Evolutionary conservation across 768 basidiomycete species (phyloP), one percentile per base, ranked within the genome.

Genomic region (Trametes punicea): DNA sequence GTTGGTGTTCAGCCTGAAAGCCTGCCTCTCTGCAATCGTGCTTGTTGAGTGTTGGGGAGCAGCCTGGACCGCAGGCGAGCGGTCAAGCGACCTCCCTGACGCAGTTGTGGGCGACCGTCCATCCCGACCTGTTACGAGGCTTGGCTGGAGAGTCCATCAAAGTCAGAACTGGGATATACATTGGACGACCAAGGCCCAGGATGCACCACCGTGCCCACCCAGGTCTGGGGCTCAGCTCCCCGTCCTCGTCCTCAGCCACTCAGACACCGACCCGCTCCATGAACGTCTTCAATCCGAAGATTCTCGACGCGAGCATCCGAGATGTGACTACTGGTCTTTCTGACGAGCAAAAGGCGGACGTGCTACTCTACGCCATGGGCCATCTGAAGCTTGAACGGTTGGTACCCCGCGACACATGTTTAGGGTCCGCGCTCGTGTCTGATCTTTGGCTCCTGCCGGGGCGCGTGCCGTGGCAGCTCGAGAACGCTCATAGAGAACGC

Each of bases 301-400:
- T 88, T 57, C 75, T 89, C 34, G 87, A 89, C 63, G 87, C 87
- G 18, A 82, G 84, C 73, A 84, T 88, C 64, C 85, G 83, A 42
- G 85, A 88, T 63, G 82, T 86, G 20, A 75, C 80, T 0, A 72
- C 73, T 6, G 77, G 76, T 56, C 75, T 89, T 30, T 74, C 78
- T 4, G 80, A 85, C 66, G 79, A 79, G 61, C 80, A 88, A 66
- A 89, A 88, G 68, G 84, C 79, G 18, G 85, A 85, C 54, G 76
- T 88, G 33, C 72, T 92, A 50, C 69, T 93, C 46, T 84, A 88
- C 61, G 91, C 90, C n/a, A 83, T 93, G 78, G 84, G 86, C 61
- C 87, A 86, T 64, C 81, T 96, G 57, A 82, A 85, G 48, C 75
- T 79, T 44, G 85, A 91, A 55, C 79, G 84, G 84, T 87, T 67